A percentile compares a stretch with the other conserved stretches of the same genome.
Evolutionary conservation across 2,329 filamentous ascomycete genomes (phyloP).

Genomic region (Penicillium sp.): DNA sequence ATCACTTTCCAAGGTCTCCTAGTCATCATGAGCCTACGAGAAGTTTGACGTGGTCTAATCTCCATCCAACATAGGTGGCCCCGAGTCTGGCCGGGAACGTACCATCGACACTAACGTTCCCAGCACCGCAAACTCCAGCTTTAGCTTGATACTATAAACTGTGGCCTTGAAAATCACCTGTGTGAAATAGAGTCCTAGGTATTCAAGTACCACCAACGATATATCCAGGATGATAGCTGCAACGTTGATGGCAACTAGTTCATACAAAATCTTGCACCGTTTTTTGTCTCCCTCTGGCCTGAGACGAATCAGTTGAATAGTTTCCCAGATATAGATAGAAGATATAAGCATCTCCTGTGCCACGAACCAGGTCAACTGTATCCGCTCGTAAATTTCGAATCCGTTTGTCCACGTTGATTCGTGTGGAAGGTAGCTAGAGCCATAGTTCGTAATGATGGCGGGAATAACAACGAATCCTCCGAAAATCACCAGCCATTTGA

Average conservation of each 20-base stretch:
- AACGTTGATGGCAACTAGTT: neutral
- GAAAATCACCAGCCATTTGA: neutral
- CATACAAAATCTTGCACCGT: neutral
- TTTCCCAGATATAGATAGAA: neutral
- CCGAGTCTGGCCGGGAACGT: neutral
- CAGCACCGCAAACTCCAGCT: constrained; percentile 5
- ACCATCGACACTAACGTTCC: constrained; percentile 3
- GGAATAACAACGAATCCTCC: neutral
- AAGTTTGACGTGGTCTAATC: neutral
- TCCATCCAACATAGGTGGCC: neutral
- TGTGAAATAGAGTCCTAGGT: constrained; percentile 1
- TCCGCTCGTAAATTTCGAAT: neutral
- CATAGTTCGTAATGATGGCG: neutral
- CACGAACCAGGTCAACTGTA: neutral
- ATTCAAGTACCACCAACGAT: neutral
- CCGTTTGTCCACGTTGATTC: neutral
- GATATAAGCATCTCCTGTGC: neutral
- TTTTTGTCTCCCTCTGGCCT: neutral
- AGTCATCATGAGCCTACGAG: neutral
- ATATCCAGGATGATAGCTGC: neutral
- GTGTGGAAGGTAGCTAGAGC: neutral
- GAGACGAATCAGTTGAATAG: neutral
- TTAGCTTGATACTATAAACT: constrained; percentile 5
- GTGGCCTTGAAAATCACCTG: constrained; percentile 5
- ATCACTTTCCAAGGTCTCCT: no score